Conservation (phyloP, 306 rosid genomes). For the Gastrolobium villosum region DNA sequence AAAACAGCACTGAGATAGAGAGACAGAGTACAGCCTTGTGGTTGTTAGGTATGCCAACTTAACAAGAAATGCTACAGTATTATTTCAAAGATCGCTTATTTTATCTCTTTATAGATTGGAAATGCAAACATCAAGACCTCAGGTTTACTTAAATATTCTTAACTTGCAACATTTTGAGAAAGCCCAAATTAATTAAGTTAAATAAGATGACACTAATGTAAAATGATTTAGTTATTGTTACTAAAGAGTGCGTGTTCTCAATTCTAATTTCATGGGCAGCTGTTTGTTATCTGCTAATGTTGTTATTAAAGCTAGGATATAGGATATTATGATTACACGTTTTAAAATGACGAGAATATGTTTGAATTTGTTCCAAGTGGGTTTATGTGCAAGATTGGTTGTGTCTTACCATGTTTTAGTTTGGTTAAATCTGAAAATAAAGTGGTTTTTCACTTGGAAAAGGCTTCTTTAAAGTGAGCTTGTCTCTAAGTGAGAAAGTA, state of each 20-base stretch:
- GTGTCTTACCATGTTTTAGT: background rate
- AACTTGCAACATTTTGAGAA: background rate
- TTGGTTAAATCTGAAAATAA: slow-evolving; percentile 23
- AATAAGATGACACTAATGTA: background rate
- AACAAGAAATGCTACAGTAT: background rate
- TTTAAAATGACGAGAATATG: background rate
- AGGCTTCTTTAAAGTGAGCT: background rate
- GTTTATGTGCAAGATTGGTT: background rate
- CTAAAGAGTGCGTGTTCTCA: slow-evolving; percentile 4
- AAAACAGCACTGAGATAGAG: background rate
- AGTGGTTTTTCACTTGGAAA: background rate
- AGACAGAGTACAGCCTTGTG: background rate
- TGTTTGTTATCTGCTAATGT: background rate
- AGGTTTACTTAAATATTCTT: background rate
- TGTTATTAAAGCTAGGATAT: background rate
- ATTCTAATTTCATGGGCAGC: background rate
- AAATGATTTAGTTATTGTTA: slow-evolving; percentile 24
- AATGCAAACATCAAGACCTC: background rate
- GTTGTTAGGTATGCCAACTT: background rate
- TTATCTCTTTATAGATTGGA: slow-evolving; percentile 12
- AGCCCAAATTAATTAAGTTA: background rate
- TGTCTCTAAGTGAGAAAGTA: background rate
- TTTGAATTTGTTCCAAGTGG: background rate
- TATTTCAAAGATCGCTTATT: background rate
- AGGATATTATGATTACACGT: background rate